Percentiles rank a stretch among this genome's conserved stretches.
Conservation (phyloP, 345 rosid genomes). For the Populus pruinosa region DNA sequence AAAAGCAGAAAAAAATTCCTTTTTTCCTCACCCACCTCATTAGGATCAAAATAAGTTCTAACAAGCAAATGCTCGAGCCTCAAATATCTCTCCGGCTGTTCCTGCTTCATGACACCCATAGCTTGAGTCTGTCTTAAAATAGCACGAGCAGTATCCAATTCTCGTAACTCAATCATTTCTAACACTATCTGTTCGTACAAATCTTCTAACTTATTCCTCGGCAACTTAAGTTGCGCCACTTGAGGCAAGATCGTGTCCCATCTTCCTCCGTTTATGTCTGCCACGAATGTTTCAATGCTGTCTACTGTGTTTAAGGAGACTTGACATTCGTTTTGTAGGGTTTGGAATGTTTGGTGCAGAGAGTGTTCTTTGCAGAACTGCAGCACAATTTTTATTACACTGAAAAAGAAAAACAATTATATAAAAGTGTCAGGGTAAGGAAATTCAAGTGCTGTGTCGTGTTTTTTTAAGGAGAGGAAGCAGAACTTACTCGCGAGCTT, state of each 20-base stretch:
- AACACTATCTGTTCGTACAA: constrained; percentile 94
- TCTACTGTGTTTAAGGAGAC: constrained; percentile 92
- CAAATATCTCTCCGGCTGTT: constrained; percentile 95
- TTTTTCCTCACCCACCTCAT: constrained; percentile 50
- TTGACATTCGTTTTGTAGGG: constrained; percentile 88
- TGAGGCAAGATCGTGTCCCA: constrained; percentile 96
- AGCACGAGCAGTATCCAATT: constrained; percentile 92
- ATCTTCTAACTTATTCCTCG: constrained; percentile 84
- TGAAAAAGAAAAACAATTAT: constrained; percentile 23
- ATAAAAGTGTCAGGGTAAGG: not conserved
- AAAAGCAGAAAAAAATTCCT: not conserved
- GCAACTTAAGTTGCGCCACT: constrained; percentile 90
- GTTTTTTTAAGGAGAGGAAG: not conserved
- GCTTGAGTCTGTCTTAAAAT: constrained; percentile 95
- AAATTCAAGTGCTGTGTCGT: not conserved
- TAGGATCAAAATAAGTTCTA: constrained; percentile 91
- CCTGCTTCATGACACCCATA: constrained; percentile 99
- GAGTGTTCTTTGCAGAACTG: constrained; percentile 99
- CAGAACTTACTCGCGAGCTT: constrained; percentile 82
- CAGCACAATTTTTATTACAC: constrained; percentile 93
- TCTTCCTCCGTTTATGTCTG: constrained; percentile 82
- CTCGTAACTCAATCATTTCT: constrained; percentile 97
- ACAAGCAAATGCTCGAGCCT: constrained; percentile 91
- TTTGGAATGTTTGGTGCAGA: constrained; percentile 89
- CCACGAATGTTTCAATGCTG: constrained; percentile 86